Base-by-base conservation (phyloP, 371 early-diverging fungal genomes). In the Rhizopus arrhizus region DNA sequence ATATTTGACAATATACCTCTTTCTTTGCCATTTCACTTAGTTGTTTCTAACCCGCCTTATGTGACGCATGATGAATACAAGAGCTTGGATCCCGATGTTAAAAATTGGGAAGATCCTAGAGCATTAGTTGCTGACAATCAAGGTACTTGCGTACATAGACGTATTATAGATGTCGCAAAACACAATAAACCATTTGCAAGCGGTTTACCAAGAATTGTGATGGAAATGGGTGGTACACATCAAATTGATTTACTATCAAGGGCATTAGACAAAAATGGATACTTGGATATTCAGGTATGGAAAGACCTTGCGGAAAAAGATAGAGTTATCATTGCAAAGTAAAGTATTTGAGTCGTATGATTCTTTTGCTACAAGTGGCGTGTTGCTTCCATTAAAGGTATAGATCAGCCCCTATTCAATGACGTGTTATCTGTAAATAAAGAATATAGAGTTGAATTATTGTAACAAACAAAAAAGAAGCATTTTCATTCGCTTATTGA, bases 11-110 rank as follows among this genome's bases (percentile, higher is more conserved):
- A 59, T 55, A 4, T 43, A 22, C 22, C 22, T 1, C 46, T 53
- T 3, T 28, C 48, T 28, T 22, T 1, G 2, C 42, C 53, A 2
- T 60, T 65, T 36, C 83, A 95, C 61, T 41, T 95, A 45, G 74
- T 97, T 15, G 86, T 94, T 0, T 82, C 92, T 42, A 97, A 97
- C 68, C 97, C 97, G 16, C 97, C 97, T 0, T 95, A 97, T 61
- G 84, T 97, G n/a, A 81, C 94, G 0, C 70, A 68, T 3, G 65
- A 73, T 0, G 95, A 95, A 54, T 91, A 91, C 56, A 62, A 61
- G 0, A 50, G 49, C 0, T 69, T 95, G 15, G 90, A 85, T 10
- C 77, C 85, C 0, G 86, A 85, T 49, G 95, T 97, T 4, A 81
- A 80, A 33, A 74, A 84, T 4, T 95, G 94, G 94, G 97, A 97